Evolutionary conservation across 176 grass and related monocot genomes (phyloP).

Genomic region (Eleusine coracana): DNA sequence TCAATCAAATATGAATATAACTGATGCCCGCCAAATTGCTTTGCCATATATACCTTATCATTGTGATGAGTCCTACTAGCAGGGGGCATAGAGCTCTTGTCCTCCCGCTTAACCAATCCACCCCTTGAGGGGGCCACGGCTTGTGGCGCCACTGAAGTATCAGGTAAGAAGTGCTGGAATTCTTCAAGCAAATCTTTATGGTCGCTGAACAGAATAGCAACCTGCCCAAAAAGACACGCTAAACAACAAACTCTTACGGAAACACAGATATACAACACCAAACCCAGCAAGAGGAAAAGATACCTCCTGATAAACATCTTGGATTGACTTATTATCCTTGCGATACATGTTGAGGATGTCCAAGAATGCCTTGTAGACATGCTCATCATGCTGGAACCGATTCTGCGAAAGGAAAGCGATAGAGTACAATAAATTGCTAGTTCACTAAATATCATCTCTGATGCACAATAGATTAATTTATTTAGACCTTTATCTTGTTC

Average conservation of each 20-base stretch:
- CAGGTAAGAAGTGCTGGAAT: conserved; percentile 95
- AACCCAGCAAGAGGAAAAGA: neutral
- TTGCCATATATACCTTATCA: conserved; percentile 64
- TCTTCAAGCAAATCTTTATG: conserved; percentile 96
- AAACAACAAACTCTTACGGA: neutral
- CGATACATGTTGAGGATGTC: conserved; percentile 99
- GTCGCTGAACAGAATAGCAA: conserved; percentile 70
- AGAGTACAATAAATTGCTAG: neutral
- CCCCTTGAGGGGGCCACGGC: conserved; percentile 51
- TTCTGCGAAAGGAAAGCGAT: conserved; percentile 52
- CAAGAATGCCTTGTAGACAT: conserved; percentile 96
- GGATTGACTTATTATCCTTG: conserved; percentile 97
- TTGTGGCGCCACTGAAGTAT: conserved; percentile 71
- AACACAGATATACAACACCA: neutral
- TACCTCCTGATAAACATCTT: conserved; percentile 98
- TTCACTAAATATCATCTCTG: neutral
- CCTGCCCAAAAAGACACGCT: conserved; percentile 50
- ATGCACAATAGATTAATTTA: conserved; percentile 5
- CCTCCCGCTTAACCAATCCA: conserved; percentile 59
- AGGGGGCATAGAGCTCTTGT: conserved; percentile 70
- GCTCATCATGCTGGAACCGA: conserved; percentile 90
- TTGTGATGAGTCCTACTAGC: conserved; percentile 45
- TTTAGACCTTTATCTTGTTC: conserved; percentile 92
- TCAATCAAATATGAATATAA: neutral
- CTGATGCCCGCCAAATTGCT: conserved; percentile 7